phyloP scores from a whole-genome alignment of 2,329 filamentous ascomycete genomes.

The Pseudocercospora crystallina region DNA sequence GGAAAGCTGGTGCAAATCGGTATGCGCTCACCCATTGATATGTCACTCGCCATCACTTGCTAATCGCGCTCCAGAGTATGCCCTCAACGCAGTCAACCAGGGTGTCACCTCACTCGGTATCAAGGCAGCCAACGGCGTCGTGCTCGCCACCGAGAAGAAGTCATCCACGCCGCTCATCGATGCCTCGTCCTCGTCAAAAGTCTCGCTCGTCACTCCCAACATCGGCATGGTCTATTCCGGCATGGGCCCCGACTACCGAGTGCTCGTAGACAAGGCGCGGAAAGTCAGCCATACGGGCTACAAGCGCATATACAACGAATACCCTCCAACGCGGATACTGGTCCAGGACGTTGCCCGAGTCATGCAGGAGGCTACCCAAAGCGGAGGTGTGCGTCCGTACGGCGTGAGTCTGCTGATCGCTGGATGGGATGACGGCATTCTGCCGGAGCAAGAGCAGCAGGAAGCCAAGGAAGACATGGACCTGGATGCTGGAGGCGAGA shows the following conservation, averaged over 20 bases:
- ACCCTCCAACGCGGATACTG: constrained; percentile 98
- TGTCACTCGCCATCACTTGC: neutral
- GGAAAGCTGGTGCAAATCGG: constrained; percentile 99
- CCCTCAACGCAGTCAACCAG: constrained; percentile 97
- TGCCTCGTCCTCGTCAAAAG: constrained; percentile 90
- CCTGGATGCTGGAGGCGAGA: constrained; percentile 58
- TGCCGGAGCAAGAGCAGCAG: constrained; percentile 74
- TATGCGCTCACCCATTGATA: constrained; percentile 39
- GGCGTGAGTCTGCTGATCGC: constrained; percentile 94
- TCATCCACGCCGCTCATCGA: constrained; percentile 97
- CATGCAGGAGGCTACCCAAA: constrained; percentile 98
- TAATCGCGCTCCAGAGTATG: constrained; percentile 72
- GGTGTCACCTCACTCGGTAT: constrained; percentile 97
- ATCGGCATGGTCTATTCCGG: constrained; percentile 99
- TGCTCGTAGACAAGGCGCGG: constrained; percentile 94
- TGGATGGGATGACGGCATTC: constrained; percentile 95
- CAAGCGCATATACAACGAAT: constrained; percentile 99
- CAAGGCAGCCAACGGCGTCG: constrained; percentile 99
- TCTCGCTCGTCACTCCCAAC: constrained; percentile 96
- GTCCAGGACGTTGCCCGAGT: constrained; percentile 97
- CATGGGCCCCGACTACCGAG: constrained; percentile 98
- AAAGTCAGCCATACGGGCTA: constrained; percentile 98
- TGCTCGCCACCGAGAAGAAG: constrained; percentile 99
- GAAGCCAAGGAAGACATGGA: constrained; percentile 56
- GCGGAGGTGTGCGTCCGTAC: constrained; percentile 93